phyloP scores from a whole-genome alignment of 306 rosid species.

The Neltuma alba region DNA sequence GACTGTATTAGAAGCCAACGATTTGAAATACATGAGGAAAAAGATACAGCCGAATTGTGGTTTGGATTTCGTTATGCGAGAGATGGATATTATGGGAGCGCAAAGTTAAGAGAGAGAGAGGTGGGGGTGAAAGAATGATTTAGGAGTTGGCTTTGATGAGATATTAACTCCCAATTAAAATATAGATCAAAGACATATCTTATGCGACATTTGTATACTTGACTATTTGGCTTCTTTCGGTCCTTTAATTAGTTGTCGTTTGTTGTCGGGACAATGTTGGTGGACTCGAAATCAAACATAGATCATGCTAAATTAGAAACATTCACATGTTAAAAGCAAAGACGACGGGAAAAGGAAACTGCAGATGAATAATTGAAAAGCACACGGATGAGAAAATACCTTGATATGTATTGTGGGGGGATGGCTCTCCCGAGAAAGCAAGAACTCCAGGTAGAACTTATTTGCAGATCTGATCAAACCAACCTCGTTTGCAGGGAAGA shows the following conservation, averaged over 20 bases:
- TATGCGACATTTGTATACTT: slow-evolving; percentile 23
- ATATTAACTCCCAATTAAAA: slow-evolving; percentile 29
- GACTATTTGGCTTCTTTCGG: slow-evolving; percentile 21
- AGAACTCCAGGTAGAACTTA: slow-evolving; percentile 28
- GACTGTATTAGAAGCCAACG: background rate
- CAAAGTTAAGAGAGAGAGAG: background rate
- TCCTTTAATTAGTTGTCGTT: slow-evolving; percentile 7
- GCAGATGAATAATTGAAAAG: slow-evolving; percentile 3
- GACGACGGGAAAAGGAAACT: background rate
- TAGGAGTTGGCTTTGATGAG: slow-evolving; percentile 26
- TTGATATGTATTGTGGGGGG: slow-evolving; percentile 18
- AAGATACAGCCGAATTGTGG: background rate
- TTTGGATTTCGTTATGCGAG: background rate
- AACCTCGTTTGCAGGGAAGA: slow-evolving; percentile 38
- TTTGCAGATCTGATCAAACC: slow-evolving; percentile 56
- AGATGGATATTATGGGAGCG: slow-evolving; percentile 16
- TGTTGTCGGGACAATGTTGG: slow-evolving; percentile 14
- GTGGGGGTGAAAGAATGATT: slow-evolving; percentile 18
- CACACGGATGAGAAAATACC: slow-evolving; percentile 37
- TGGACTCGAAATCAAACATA: slow-evolving; percentile 15
- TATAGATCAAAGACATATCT: slow-evolving; percentile 33
- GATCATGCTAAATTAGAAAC: slow-evolving; percentile 4
- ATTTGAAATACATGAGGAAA: background rate
- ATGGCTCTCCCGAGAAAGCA: slow-evolving; percentile 1
- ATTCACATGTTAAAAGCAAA: background rate